Evolutionary conservation across 2,329 filamentous ascomycete species (phyloP).

Genomic region (Hawksworthiomyces lignivorus): DNA sequence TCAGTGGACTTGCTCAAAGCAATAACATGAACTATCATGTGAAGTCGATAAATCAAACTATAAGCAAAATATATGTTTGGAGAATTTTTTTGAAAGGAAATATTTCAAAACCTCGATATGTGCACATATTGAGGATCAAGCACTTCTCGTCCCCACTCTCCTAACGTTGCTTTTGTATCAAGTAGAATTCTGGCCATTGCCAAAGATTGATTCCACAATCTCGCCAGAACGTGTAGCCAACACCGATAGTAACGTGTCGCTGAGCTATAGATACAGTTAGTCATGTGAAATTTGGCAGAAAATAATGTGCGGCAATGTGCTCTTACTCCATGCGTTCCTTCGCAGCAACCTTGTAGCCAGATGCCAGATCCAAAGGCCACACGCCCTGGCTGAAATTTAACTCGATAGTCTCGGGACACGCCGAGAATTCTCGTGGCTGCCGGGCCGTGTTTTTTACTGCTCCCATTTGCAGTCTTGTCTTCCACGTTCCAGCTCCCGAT

Average conservation of each 20-base stretch:
- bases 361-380: constrained; percentile 70
- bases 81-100: too few species aligned
- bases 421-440: constrained; percentile 43
- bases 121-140: too few species aligned
- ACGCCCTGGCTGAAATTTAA: constrained; percentile 60
- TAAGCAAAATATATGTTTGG: too few species aligned
- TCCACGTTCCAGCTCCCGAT: constrained; percentile 18
- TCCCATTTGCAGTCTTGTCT: constrained; percentile 6
- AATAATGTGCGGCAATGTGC: too few species aligned
- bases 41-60: too few species aligned
- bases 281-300: constrained; percentile 12
- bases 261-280: constrained; percentile 50
- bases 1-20: too few species aligned
- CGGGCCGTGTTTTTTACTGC: too few species aligned
- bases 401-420: constrained; percentile 70
- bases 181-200: constrained; percentile 12
- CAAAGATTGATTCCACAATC: constrained; percentile 70
- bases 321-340: constrained; percentile 85
- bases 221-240: constrained; percentile 69
- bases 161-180: too few species aligned
- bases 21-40: too few species aligned
- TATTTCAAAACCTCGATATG: too few species aligned
- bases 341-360: constrained; percentile 91
- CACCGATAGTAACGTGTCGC: constrained; percentile 74
- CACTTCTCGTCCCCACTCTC: too few species aligned